A percentile compares a stretch with the other conserved stretches of the same genome.
phyloP scores from a whole-genome alignment of 371 early-diverging fungal species.

The Actinomucor elegans region DNA sequence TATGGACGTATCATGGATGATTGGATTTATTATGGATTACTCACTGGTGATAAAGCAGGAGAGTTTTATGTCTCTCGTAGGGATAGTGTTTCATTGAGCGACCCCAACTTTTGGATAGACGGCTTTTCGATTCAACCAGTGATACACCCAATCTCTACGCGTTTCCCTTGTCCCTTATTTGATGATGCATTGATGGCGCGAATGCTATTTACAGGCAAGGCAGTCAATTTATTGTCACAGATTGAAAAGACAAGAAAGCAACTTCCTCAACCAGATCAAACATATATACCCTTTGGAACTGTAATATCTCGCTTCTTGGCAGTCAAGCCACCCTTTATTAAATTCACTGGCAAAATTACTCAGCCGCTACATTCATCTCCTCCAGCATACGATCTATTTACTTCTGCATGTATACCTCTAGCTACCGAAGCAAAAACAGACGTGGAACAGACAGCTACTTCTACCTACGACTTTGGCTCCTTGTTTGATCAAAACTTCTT shows the following conservation, averaged over 20 bases:
- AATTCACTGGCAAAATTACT: not conserved
- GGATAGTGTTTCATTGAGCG: not conserved
- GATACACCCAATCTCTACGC: not conserved
- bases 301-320: too few relatives aligned
- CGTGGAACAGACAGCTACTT: too few relatives aligned
- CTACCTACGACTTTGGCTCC: not conserved
- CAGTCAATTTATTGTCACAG: slow-evolving; percentile 22
- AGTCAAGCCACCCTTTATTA: slow-evolving; percentile 4
- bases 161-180: slow-evolving; percentile 32
- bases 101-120: slow-evolving; percentile 23
- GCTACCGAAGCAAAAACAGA: not conserved
- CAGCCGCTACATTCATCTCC: not conserved
- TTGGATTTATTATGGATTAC: slow-evolving; percentile 37
- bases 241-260: slow-evolving; percentile 19
- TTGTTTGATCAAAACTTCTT: slow-evolving; percentile 21
- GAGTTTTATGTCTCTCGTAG: slow-evolving; percentile 40
- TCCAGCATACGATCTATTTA: slow-evolving; percentile 2
- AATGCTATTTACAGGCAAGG: slow-evolving; percentile 37
- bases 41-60: slow-evolving; percentile 23
- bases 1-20: slow-evolving; percentile 38
- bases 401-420: not conserved
- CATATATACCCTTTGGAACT: too few relatives aligned
- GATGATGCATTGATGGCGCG: slow-evolving; percentile 16
- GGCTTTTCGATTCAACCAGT: slow-evolving; percentile 15
- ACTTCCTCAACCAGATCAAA: too few relatives aligned